Evolutionary conservation across 768 basidiomycete genomes (phyloP).

Genomic region (Collybia sp.): DNA sequence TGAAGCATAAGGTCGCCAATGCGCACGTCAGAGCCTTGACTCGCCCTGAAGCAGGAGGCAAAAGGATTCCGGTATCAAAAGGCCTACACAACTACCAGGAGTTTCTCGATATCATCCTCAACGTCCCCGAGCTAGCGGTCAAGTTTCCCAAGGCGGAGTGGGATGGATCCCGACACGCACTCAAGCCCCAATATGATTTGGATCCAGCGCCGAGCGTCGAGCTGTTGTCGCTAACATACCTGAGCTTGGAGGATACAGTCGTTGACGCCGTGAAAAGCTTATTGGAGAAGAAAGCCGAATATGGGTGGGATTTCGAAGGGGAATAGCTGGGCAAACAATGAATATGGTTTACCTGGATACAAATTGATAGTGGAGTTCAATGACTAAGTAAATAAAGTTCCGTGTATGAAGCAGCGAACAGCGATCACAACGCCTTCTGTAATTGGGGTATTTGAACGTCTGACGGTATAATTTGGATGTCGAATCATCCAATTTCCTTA

Average conservation of each 20-base stretch:
- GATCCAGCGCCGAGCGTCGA: constrained; percentile 1
- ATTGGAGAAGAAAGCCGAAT: background rate
- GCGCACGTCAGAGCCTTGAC: background rate
- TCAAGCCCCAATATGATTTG: background rate
- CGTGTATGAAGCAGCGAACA: too few species aligned
- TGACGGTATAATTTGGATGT: too few species aligned
- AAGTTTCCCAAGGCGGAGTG: constrained; percentile 1
- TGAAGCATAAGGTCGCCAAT: background rate
- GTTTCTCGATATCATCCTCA: background rate
- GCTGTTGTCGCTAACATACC: background rate
- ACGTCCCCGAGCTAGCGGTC: background rate
- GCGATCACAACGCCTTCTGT: too few species aligned
- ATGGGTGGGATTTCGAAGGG: constrained; percentile 1
- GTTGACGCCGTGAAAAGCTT: background rate
- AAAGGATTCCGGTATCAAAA: background rate
- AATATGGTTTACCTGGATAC: too few species aligned
- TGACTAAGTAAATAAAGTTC: too few species aligned
- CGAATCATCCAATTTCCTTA: too few species aligned
- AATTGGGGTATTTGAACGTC: too few species aligned
- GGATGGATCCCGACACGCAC: background rate
- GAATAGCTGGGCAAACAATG: too few species aligned
- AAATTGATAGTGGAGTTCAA: too few species aligned
- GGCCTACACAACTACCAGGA: background rate
- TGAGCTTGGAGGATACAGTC: background rate
- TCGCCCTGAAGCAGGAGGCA: background rate